Percentiles rank a stretch among this genome's conserved stretches.
phyloP scores from a whole-genome alignment of 768 basidiomycete genomes.

The Heimioporus sp. region DNA sequence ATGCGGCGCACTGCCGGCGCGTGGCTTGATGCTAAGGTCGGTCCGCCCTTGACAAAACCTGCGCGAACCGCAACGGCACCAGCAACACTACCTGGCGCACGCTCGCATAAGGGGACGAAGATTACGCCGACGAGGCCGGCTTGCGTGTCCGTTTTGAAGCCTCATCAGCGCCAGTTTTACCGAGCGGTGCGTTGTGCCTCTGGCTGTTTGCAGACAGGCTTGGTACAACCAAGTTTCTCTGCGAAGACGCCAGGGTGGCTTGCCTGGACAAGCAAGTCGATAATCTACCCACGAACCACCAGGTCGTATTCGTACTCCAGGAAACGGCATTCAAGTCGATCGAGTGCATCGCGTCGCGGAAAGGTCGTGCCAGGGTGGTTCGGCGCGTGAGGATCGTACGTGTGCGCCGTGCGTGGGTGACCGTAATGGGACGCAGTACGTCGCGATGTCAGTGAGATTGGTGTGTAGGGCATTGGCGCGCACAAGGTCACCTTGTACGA shows the following conservation, averaged over 20 bases:
- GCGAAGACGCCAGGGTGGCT: constrained; percentile 91
- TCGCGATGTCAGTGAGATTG: constrained; percentile 78
- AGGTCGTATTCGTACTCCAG: constrained; percentile 94
- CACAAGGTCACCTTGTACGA: constrained; percentile 74
- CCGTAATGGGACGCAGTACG: no score
- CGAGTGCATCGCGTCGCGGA: constrained; percentile 74
- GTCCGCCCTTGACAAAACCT: constrained; percentile 39
- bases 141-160: constrained; percentile 68
- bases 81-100: constrained; percentile 26
- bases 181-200: constrained; percentile 57
- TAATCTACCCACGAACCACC: constrained; percentile 91
- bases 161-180: constrained; percentile 82
- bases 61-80: constrained; percentile 34
- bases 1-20: no score
- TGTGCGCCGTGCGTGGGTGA: background rate
- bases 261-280: constrained; percentile 96
- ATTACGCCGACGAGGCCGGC: constrained; percentile 69
- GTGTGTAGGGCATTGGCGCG: constrained; percentile 80
- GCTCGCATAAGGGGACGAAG: constrained; percentile 42
- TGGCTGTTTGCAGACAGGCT: constrained; percentile 74
- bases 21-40: no score
- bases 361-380: constrained; percentile 73
- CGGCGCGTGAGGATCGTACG: constrained; percentile 69
- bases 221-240: constrained; percentile 92
- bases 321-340: constrained; percentile 90